Conservation (phyloP, 1,284 basidiomycete species). For the Naganishia cerealis region DNA sequence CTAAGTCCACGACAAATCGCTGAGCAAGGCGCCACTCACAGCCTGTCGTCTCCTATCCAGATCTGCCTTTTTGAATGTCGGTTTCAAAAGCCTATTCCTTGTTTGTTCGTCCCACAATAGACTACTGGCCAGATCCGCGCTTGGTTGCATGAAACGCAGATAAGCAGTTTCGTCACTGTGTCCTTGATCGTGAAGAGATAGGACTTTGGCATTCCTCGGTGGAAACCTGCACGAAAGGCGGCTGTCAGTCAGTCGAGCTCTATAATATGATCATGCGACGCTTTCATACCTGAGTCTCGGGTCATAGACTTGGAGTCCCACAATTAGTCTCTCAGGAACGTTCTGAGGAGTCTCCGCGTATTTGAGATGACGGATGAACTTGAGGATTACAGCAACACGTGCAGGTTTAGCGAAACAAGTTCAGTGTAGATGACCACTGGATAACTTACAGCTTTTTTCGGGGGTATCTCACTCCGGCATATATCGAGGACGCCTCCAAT, state of each 20-base stretch:
- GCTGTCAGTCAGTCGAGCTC: constrained; percentile 8
- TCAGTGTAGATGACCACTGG: constrained; percentile 6
- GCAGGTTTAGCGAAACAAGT: constrained; percentile 9
- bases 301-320: constrained; percentile 76
- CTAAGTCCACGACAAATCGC: background rate
- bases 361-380: constrained; percentile 4
- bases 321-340: constrained; percentile 57
- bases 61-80: constrained; percentile 75
- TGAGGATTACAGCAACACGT: background rate
- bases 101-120: constrained; percentile 68
- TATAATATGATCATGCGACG: background rate
- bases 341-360: constrained; percentile 18
- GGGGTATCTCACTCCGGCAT: background rate
- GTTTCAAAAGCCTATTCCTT: constrained; percentile 62
- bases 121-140: constrained; percentile 62
- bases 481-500: constrained; percentile 62
- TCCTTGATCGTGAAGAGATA: constrained; percentile 31
- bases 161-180: constrained; percentile 14
- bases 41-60: constrained; percentile 74
- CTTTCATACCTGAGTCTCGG: constrained; percentile 54
- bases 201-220: constrained; percentile 67
- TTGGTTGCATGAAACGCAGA: constrained; percentile 58
- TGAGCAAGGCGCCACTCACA: constrained; percentile 54
- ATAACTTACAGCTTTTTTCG: constrained; percentile 31
- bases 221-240: constrained; percentile 63